These are phyloP conservation scores for Rhodotorula sp. DNA, from an alignment of 1,284 basidiomycete species.

Conservation along the genomic window DNA sequence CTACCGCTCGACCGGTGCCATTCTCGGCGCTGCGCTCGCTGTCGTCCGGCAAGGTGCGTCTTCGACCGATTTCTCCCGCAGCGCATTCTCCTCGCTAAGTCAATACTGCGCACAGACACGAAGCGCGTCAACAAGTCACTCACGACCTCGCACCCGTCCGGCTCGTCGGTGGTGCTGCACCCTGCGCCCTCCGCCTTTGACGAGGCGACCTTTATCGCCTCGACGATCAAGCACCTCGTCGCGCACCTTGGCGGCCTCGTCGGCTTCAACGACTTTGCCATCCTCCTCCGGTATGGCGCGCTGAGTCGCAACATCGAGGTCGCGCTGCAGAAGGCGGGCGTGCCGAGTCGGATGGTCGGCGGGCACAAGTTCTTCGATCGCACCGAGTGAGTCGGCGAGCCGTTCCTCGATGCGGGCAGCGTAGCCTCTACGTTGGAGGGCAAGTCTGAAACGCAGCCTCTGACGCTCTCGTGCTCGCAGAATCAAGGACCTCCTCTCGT, in stretches of 20 bases:
- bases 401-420: background rate
- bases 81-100: background rate
- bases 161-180: constrained; percentile 60
- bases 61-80: background rate
- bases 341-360: constrained; percentile 74
- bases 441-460: background rate
- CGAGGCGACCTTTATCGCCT: constrained; percentile 72
- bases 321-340: constrained; percentile 72
- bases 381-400: constrained; percentile 55
- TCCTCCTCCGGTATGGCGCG: constrained; percentile 81
- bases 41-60: constrained; percentile 75
- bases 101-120: constrained; percentile 58
- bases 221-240: constrained; percentile 75
- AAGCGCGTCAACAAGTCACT: constrained; percentile 74
- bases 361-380: constrained; percentile 88
- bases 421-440: too few species aligned
- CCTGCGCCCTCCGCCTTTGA: constrained; percentile 55
- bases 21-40: constrained; percentile 71
- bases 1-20: constrained; percentile 79
- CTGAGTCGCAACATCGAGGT: constrained; percentile 76
- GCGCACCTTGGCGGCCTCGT: constrained; percentile 73
- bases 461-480: constrained; percentile 32
- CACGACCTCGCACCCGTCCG: constrained; percentile 66
- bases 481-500: constrained; percentile 85
- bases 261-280: constrained; percentile 72